A percentile compares a stretch with the other conserved stretches of the same genome.
Evolutionary conservation across 352 stramenopile species (phyloP).

Genomic region (Globisporangium ultimum): DNA sequence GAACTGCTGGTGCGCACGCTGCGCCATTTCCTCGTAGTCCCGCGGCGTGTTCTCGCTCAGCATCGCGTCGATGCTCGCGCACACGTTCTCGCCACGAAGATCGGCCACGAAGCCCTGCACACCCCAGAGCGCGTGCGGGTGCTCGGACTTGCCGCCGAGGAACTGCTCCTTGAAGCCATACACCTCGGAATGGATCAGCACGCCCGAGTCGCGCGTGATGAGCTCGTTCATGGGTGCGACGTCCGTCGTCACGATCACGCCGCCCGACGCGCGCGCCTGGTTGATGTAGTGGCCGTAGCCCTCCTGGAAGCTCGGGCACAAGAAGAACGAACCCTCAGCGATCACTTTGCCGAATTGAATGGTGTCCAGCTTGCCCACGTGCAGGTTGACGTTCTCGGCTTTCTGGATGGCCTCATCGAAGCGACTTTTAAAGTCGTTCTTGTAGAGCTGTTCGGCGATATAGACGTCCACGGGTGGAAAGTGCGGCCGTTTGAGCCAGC

Average conservation of each 20-base stretch:
- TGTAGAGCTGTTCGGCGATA: slow-evolving; percentile 31
- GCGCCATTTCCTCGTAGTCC: slow-evolving; percentile 28
- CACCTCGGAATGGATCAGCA: slow-evolving; percentile 26
- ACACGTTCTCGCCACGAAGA: slow-evolving; percentile 36
- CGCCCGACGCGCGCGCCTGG: slow-evolving; percentile 42
- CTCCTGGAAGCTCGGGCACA: slow-evolving; percentile 51
- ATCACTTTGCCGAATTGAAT: slow-evolving; percentile 37
- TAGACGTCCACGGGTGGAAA: slow-evolving; percentile 34
- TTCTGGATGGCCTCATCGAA: slow-evolving; percentile 23
- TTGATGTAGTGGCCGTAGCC: slow-evolving; percentile 71
- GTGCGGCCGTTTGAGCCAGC: slow-evolving; percentile 29
- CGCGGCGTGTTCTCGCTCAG: slow-evolving; percentile 24
- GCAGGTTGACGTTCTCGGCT: slow-evolving; percentile 26
- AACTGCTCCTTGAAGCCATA: slow-evolving; percentile 25
- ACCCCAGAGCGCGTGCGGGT: slow-evolving; percentile 23
- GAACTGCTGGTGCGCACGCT: slow-evolving; percentile 48
- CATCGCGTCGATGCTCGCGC: slow-evolving; percentile 33
- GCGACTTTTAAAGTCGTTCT: slow-evolving; percentile 19
- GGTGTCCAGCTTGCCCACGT: slow-evolving; percentile 29
- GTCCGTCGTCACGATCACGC: slow-evolving; percentile 51
- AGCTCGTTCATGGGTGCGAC: slow-evolving; percentile 59
- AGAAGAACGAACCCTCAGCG: slow-evolving; percentile 34
- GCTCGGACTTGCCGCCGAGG: slow-evolving; percentile 28
- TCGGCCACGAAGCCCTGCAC: slow-evolving; percentile 41
- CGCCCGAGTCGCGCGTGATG: slow-evolving; percentile 36